phyloP scores from a whole-genome alignment of 192 early-diverging fungal genomes.

The Backusella morwellensis region DNA sequence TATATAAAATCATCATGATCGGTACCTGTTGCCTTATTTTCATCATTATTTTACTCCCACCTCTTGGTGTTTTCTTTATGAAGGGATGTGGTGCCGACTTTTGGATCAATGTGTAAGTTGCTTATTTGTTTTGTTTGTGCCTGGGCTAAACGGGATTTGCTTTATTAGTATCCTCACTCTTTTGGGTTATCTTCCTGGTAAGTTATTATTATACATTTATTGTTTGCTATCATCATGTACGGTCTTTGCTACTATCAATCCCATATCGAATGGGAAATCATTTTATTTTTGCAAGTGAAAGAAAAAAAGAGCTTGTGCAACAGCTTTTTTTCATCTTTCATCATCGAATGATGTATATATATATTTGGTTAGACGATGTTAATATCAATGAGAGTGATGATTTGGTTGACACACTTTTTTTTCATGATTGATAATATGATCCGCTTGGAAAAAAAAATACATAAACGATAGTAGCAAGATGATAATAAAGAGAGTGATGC shows the following conservation, averaged over 20 bases:
- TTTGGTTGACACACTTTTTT: not conserved
- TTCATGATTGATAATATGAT: not conserved
- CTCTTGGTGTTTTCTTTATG: constrained; percentile 55
- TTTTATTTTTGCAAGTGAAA: not conserved
- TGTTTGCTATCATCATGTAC: not conserved
- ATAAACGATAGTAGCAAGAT: not conserved
- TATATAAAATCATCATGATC: constrained; percentile 12
- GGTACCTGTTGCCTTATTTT: constrained; percentile 36
- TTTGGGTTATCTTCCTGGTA: constrained; percentile 29
- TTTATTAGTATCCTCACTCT: constrained; percentile 14
- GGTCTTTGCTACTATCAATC: not conserved
- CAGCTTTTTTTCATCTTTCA: not conserved
- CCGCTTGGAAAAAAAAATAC: not conserved
- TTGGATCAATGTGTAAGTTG: constrained; percentile 46
- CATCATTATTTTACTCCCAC: constrained; percentile 42
- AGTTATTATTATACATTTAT: not conserved
- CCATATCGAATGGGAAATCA: not conserved
- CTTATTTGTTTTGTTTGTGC: not conserved
- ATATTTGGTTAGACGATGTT: not conserved
- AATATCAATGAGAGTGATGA: not conserved
- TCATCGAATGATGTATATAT: not conserved
- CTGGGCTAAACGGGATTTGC: not conserved
- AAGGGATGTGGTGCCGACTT: constrained; percentile 43
- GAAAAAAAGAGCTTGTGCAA: not conserved
- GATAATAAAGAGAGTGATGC: not conserved